Base-by-base conservation (phyloP, 2,329 filamentous ascomycete genomes). In the Venturia oleaginea region DNA sequence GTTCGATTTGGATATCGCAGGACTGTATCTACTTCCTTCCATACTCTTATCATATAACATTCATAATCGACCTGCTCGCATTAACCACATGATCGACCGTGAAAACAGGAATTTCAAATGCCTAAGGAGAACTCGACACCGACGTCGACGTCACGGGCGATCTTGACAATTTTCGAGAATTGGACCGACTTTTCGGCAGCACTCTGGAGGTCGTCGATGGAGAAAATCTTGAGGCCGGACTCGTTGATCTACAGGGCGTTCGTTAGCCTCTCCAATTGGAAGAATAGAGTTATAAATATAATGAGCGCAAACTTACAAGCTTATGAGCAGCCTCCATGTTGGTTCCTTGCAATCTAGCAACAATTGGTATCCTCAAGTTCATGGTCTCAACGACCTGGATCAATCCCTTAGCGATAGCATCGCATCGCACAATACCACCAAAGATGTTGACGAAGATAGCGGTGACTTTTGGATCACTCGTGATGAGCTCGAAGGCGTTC, bases 361-460 rank as follows among this genome's bases (percentile, higher is more conserved):
- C 93, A 77, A 99, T 95, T 72, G 94, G 94, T 70, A 94, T 94
- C 80, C 94, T 89, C 73, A 99, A 86, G 83, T 96, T 92, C 84
- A 99, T 92, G 73, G 86, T 86, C 82, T 96, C 85, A 67, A 94
- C 94, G 65, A 96, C 96, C 76, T 91, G 88, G 82, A 99, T 96
- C 72, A 99, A 84, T 74, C 94, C 94, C 79, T 92, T 89, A 70
- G 94, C 94, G 76, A 99, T 99, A 74, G 91, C 92, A 77, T 99
- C 94, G 77, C 94, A 99, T 73, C 94, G 87, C 71, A 99, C 94
- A 72, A 99, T 99, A 81, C 94, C 94, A 76, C 94, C 94, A 76
- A 99, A 99, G 79, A 99, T 99, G 86, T 99, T 99, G 83, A 99
- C 94, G 72, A 99, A 99, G 81, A 99, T 94, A 73, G 94, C 94